Base-by-base conservation (phyloP, 352 stramenopile species). In the Pythium sp. region DNA sequence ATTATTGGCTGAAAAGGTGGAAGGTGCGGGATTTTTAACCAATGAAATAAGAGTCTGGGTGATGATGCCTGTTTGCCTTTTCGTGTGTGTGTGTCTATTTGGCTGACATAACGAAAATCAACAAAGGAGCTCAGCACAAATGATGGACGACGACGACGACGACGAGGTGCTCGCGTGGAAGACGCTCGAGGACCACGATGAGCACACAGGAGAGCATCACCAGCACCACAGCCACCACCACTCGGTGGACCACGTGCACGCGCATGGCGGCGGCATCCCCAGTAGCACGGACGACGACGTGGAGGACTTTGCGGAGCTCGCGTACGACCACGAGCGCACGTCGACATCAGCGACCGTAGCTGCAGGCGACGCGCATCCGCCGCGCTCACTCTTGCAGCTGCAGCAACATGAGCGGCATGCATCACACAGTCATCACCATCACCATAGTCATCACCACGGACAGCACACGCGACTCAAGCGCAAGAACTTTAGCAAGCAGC, bases 401-500 rank as follows among this genome's bases (percentile, higher is more conserved):
- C 26, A 72, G 73, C 47, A 58, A 30, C 2, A 54, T 58, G 15
- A 67, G 70, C 14, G 34, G 18, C 46, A 34, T 18, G 18, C 43
- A 2, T 51, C 18, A 5, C 18, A 51, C 7, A n/a, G 6, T 6
- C 30, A 66, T 14, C 36, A 11, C 24, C 67, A 14, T 3, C 6
- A 49, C 4, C 26, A 32, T 43, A 51, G n/a, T 3, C 28, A 1
- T n/a, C 30, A 57, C 0, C 51, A 56, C 32, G 11, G 5, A 3
- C 43, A 58, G 9, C 53, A 73, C 30, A 32, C 30, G 58, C 67
- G 80, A 9, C 69, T 77, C 30, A 92, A 92, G 70, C 81, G 84
- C 47, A 89, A 85, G 60, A 90, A 89, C 74, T 82, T 90, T 57
- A 90, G 80, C 68, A 90, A 92, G 64, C 67, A 80, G 58, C 67